Conservation (phyloP, 2,329 filamentous ascomycete species). For the Colletotrichum paranaense region DNA sequence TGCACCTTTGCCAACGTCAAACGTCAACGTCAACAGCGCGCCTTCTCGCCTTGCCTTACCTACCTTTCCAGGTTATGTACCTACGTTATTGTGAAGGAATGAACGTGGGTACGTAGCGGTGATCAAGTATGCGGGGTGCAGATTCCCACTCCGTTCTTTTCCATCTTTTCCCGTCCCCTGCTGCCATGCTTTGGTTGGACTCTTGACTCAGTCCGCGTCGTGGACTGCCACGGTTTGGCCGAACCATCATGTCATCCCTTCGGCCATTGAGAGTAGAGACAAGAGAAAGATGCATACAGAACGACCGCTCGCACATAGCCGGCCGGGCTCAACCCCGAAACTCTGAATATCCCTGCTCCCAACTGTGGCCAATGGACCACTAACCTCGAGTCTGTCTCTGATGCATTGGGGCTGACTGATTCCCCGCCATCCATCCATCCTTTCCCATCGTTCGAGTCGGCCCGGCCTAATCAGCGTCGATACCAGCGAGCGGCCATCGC, state of each 20-base stretch:
- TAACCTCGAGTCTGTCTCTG: not conserved
- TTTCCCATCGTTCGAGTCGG: constrained; percentile 13
- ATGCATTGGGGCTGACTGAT: not conserved
- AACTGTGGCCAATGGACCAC: not conserved
- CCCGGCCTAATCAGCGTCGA: constrained; percentile 20
- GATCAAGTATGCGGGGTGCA: constrained; percentile 28
- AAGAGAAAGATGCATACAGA: not conserved
- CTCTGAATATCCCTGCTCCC: not conserved
- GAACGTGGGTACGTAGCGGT: not conserved
- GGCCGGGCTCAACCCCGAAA: not conserved
- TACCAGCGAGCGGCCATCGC: constrained; percentile 19
- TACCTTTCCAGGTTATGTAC: no score
- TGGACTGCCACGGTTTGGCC: not conserved
- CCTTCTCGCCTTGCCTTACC: no score
- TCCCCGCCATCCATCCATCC: not conserved
- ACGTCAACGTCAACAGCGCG: not conserved
- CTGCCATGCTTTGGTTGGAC: not conserved
- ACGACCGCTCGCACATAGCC: not conserved
- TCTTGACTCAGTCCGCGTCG: not conserved
- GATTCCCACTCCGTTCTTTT: not conserved
- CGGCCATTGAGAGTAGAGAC: not conserved
- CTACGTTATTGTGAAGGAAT: no score
- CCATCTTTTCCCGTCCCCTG: not conserved
- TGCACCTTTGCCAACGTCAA: not conserved
- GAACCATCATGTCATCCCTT: not conserved